Evolutionary conservation across 2,329 filamentous ascomycete genomes (phyloP), one percentile per base, ranked within the genome.

Genomic region (Fusarium duplospermum): DNA sequence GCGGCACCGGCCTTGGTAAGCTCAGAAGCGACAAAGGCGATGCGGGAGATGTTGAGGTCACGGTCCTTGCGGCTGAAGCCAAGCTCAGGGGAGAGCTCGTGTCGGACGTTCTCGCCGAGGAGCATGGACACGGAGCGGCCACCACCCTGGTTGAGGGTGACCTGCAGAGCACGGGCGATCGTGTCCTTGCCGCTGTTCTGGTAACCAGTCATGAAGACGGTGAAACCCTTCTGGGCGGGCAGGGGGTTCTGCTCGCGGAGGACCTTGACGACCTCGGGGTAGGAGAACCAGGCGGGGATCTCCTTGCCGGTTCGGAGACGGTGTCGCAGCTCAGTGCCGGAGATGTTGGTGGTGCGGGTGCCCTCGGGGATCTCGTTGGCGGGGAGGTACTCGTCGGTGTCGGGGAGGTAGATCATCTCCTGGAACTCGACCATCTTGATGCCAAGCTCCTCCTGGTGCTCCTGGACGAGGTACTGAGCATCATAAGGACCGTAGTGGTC

Each of bases 401-500:
- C 96, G 77, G 96, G 96, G 69, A 98, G 93, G 87, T 98, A 99
- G 74, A 97, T 98, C 93, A 99, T 98, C 91, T 97, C 95, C 88
- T 98, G 96, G 93, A 99, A 99, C 77, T 96, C 95, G 75, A 99
- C 96, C 81, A 99, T 96, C 87, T 98, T 94, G 82, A 99, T 99
- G 80, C 96, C 96, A 72, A 99, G 93, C 90, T 99, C 96, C 76
- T 94, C 91, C 82, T 92, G 93, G 91, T 98, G 97, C 88, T 98
- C 94, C 89, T 98, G 95, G 69, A 99, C 95, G 29, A 95, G 94
- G 81, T 96, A 89, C 88, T 99, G 96, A 14, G 96, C 96, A 81
- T 99, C 96, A 84, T 99, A 99, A 35, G 96, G 95, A 61, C 96
- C 96, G 86, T 99, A 99, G 87, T 98, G 97, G 83, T 99, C 96